Evolutionary conservation across 345 rosid genomes (phyloP).

Genomic region (Brassica nigra): DNA sequence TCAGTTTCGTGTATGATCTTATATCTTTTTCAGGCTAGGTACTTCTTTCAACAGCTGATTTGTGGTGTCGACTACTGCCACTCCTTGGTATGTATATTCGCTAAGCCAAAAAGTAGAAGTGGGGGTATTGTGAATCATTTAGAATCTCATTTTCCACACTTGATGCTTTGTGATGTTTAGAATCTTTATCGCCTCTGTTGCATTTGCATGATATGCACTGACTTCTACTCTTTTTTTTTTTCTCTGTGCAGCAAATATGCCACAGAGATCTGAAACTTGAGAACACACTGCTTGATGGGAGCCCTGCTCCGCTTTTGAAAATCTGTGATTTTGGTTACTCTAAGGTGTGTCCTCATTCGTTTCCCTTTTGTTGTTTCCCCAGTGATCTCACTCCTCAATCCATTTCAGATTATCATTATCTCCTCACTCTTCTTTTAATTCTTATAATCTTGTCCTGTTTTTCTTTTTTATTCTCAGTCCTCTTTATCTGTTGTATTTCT

Average conservation of each 20-base stretch:
- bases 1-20: conserved; percentile 3
- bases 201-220: background rate
- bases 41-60: conserved; percentile 90
- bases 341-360: conserved; percentile 45
- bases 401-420: conserved; percentile 20
- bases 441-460: conserved; percentile 13
- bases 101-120: too few species aligned
- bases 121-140: too few species aligned
- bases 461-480: background rate
- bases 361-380: background rate
- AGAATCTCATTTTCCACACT: too few species aligned
- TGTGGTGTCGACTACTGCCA: conserved; percentile 88
- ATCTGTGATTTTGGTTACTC: conserved; percentile 91
- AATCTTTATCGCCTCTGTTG: background rate
- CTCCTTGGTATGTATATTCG: conserved; percentile 70
- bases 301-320: conserved; percentile 84
- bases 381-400: background rate
- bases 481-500: background rate
- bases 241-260: conserved; percentile 70
- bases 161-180: too few species aligned
- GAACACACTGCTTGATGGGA: conserved; percentile 82
- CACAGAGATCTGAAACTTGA: conserved; percentile 87
- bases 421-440: background rate
- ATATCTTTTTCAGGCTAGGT: conserved; percentile 61
- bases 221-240: conserved; percentile 16